Conservation (phyloP, 2,329 filamentous ascomycete genomes). For the Calonectria hawksworthii region DNA sequence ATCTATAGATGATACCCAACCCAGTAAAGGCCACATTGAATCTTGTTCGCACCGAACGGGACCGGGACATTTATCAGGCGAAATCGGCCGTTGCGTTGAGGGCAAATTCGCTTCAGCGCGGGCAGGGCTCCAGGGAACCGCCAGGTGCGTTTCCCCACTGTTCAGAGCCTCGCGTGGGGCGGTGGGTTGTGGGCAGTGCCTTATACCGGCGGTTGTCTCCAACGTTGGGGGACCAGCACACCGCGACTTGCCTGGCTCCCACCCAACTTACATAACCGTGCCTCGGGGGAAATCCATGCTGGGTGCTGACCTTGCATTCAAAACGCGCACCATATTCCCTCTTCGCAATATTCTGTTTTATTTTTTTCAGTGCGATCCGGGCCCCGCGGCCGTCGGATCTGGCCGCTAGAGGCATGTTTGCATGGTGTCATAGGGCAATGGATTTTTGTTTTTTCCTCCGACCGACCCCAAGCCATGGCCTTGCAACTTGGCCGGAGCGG, state of each 20-base stretch:
- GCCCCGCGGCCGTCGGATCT: constrained; percentile 15
- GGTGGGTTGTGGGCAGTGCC: neutral
- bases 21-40: constrained; percentile 3
- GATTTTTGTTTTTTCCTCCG: constrained; percentile 8
- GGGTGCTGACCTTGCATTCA: constrained; percentile 4
- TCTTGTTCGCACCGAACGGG: constrained; percentile 18
- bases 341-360: neutral
- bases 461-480: neutral
- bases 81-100: constrained; percentile 25
- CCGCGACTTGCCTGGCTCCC: neutral
- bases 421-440: constrained; percentile 14
- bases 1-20: constrained; percentile 7
- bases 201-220: neutral
- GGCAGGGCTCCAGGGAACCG: constrained; percentile 13
- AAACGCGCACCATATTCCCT: neutral
- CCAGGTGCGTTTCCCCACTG: constrained; percentile 20
- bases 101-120: constrained; percentile 3
- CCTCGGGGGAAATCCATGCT: neutral
- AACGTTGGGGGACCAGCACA: neutral
- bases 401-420: constrained; percentile 4
- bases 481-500: neutral
- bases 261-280: neutral
- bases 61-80: constrained; percentile 26
- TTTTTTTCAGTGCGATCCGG: neutral
- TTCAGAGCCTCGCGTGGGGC: constrained; percentile 14